Base-by-base conservation (phyloP, 139 green algal genomes). In the Chlorella sorokiniana region DNA sequence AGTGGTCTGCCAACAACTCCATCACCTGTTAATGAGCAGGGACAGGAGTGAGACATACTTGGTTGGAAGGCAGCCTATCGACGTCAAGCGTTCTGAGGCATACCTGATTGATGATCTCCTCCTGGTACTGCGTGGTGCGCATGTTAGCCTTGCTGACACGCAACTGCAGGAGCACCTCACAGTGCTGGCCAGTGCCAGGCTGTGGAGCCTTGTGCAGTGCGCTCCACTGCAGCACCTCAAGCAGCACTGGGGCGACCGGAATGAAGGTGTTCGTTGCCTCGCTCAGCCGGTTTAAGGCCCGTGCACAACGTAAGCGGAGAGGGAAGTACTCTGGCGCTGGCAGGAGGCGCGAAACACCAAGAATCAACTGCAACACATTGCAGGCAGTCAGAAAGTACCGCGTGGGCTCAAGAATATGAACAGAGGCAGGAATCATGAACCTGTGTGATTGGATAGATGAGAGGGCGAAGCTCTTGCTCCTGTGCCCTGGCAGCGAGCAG, bases 301-400 rank as follows among this genome's bases (percentile, higher is more conserved):
- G 61, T 5, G 92, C 65, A 40, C 94, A 88, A 25, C 94, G 86
- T 56, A 98, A 91, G 31, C 95, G 86, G 56, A 99, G 89, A 1
- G 96, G 95, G 71, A 98, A 96, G 89, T 96, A 98, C 42, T 91
- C 88, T 5, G 94, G 92, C 3, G 95, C 96, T 74, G 96, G 95
- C 62, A 98, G 89, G 42, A 99, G 85, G 18, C 94, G 85, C 0
- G 91, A 91, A 27, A 92, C 84, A 29, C 93, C 95, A 78, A 95
- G 82, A 77, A 96, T 82, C 82, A 97, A 81, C 86, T 96, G 72
- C 52, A 51, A 29, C 1, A 56, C 56, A 65, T 31, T 10, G 23
- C 18, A 65, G 56, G 56, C 6, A n/a, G 56, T 65, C 56, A 65
- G 10, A 33, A 33, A 16, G 56, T 62, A 23, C 22, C 52, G 52